Percentiles rank a stretch among this genome's conserved stretches.
phyloP scores from a whole-genome alignment of 768 basidiomycete species.

The Pulveroboletus sp. region DNA sequence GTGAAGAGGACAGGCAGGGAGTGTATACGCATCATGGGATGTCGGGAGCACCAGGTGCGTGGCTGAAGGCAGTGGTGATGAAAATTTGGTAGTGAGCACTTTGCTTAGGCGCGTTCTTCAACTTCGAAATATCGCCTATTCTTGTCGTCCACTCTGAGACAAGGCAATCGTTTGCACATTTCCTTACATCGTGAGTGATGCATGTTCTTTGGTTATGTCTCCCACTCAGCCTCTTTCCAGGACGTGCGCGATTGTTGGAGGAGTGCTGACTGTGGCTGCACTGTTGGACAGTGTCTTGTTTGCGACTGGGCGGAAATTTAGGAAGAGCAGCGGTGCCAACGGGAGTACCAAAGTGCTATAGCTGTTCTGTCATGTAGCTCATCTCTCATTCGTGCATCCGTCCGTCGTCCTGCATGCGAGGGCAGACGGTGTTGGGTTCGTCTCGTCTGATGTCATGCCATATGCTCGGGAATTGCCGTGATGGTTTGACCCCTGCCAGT shows the following conservation, averaged over 20 bases:
- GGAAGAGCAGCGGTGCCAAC: conserved; percentile 44
- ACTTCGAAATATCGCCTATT: conserved; percentile 97
- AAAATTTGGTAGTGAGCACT: neutral
- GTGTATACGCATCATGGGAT: conserved; percentile 72
- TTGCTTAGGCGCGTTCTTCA: conserved; percentile 71
- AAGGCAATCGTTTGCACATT: conserved; percentile 95
- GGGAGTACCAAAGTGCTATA: conserved; percentile 32
- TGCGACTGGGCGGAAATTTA: conserved; percentile 69
- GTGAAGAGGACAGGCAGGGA: conserved; percentile 56
- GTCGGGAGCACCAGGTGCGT: conserved; percentile 61
- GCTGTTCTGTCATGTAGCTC: conserved; percentile 10
- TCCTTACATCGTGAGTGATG: conserved; percentile 86
- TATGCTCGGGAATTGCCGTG: conserved; percentile 21
- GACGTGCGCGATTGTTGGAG: conserved; percentile 96
- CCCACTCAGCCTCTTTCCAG: conserved; percentile 35
- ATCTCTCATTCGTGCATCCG: conserved; percentile 5
- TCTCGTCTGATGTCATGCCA: too few relatives aligned
- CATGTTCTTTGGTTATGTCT: neutral
- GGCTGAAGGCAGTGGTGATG: neutral
- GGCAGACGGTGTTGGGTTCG: too few relatives aligned
- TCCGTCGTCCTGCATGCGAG: neutral
- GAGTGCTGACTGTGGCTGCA: conserved; percentile 91
- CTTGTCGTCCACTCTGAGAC: conserved; percentile 88
- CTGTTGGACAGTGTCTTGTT: conserved; percentile 85
- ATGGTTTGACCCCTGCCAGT: conserved; percentile 9